A percentile compares a stretch with the other conserved stretches of the same genome.
Evolutionary conservation across 2,329 filamentous ascomycete species (phyloP).

Genomic region (Penicillium sp.): DNA sequence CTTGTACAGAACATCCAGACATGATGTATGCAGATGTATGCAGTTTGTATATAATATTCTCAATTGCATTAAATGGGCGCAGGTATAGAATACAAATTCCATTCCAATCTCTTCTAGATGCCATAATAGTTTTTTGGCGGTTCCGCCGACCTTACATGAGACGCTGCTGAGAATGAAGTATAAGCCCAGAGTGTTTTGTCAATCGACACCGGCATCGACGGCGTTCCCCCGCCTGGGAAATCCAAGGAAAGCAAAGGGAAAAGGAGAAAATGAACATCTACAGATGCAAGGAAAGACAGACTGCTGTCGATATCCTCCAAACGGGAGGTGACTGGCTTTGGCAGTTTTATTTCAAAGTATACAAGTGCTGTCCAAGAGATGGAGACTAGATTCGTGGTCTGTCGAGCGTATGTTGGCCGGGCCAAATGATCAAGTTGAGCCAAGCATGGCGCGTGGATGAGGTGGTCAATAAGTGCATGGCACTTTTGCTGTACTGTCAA

Average conservation of each 20-base stretch:
- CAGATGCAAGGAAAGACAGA: conserved; percentile 8
- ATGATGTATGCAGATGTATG: background rate
- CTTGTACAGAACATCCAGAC: background rate
- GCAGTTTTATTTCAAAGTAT: conserved; percentile 6
- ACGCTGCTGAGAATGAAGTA: conserved; percentile 14
- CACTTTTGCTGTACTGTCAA: background rate
- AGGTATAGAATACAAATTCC: conserved; percentile 21
- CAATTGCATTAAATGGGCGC: conserved; percentile 2
- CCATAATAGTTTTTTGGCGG: conserved; percentile 19
- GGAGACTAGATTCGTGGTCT: background rate
- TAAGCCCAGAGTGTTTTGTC: conserved; percentile 2
- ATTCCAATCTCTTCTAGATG: conserved; percentile 24
- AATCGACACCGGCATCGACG: conserved; percentile 1
- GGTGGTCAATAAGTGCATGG: background rate
- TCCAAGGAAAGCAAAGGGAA: conserved; percentile 7
- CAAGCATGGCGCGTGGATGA: background rate
- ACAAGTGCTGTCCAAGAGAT: conserved; percentile 14
- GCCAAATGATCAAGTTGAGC: background rate
- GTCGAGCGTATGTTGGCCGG: background rate
- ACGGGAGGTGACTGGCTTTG: conserved; percentile 6
- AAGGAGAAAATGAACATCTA: conserved; percentile 16
- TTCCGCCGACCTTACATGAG: conserved; percentile 27
- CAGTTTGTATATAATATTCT: background rate
- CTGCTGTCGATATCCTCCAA: conserved; percentile 4
- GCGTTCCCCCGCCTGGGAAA: conserved; percentile 9